phyloP scores from a whole-genome alignment of 23 red algal species.

The Gracilaria gracilis region DNA sequence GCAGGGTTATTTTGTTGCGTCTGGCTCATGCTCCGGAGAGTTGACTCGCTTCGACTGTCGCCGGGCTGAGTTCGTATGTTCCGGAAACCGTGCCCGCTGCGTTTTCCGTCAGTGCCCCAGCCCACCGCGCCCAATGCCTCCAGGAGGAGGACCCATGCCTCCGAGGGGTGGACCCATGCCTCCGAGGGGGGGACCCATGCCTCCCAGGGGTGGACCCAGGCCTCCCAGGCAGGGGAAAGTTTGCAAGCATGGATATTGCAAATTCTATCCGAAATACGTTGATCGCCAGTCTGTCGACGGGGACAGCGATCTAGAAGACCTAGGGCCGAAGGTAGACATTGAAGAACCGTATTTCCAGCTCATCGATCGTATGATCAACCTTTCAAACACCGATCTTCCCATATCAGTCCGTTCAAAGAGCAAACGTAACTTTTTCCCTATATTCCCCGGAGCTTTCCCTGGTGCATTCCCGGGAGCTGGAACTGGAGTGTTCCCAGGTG shows the following conservation, averaged over 20 bases:
- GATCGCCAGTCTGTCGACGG: not conserved
- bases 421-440: too few species aligned
- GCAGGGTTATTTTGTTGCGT: slow-evolving; percentile 26
- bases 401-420: too few species aligned
- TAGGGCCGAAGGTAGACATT: slow-evolving; percentile 13
- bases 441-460: too few species aligned
- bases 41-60: slow-evolving; percentile 18
- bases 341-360: slow-evolving; percentile 25
- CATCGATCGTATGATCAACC: slow-evolving; percentile 34
- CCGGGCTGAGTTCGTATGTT: slow-evolving; percentile 21
- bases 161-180: not conserved
- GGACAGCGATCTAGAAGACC: not conserved
- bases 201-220: too few species aligned
- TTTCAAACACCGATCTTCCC: too few species aligned
- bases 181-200: too few species aligned
- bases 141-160: not conserved
- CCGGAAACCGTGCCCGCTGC: slow-evolving; percentile 41
- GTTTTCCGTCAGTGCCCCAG: not conserved
- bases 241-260: too few species aligned
- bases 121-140: not conserved
- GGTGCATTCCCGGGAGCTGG: slow-evolving; percentile 8
- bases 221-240: too few species aligned
- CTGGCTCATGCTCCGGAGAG: slow-evolving; percentile 19
- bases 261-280: not conserved
- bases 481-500: slow-evolving; percentile 29